Evolutionary conservation across 345 rosid genomes (phyloP), one percentile per base, ranked within the genome.

Genomic region (Syzygium aqueum): DNA sequence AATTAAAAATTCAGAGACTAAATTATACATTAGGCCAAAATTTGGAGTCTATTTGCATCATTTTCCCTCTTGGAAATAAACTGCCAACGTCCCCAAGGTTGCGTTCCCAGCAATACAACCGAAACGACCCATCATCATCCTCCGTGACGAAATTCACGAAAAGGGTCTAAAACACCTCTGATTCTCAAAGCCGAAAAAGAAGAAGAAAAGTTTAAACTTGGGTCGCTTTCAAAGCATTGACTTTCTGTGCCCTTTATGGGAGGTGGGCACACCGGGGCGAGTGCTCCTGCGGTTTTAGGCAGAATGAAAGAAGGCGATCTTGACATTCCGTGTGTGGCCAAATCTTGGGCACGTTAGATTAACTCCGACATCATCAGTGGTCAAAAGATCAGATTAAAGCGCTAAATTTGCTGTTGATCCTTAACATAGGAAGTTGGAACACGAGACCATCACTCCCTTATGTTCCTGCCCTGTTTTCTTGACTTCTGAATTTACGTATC

Each of bases 21-120:
- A 5, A 43, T 43, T 43, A 1, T 1, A 43, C 1, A 43, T 43
- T 43, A 4, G 1, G 1, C 7, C 7, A 5, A 43, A 43, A 6
- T 43, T 43, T 1, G 1, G 1, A 5, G 43, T 0, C 43, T 43
- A 6, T 43, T 43, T 43, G 1, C 5, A 7, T 43, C 46, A 43
- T 43, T 43, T 43, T 43, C 1, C 46, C 46, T 22, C 27, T 54
- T 8, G 49, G 82, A 37, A 37, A 37, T 19, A 21, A 19, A 33
- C 82, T 9, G 27, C 8, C 25, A 9, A 22, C 9, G 49, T 19
- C 49, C 49, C 27, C 80, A 2, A 19, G 37, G 25, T 37, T 73
- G 80, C 80, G 49, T 1, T 19, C 49, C 82, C 82, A 37, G 4
- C 49, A 73, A 19, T 37, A 3, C 49, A 37, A 37, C 82, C 49